Evolutionary conservation across 2,329 filamentous ascomycete species (phyloP), one percentile per base, ranked within the genome.

Genomic region (Penicillium verrucosum): DNA sequence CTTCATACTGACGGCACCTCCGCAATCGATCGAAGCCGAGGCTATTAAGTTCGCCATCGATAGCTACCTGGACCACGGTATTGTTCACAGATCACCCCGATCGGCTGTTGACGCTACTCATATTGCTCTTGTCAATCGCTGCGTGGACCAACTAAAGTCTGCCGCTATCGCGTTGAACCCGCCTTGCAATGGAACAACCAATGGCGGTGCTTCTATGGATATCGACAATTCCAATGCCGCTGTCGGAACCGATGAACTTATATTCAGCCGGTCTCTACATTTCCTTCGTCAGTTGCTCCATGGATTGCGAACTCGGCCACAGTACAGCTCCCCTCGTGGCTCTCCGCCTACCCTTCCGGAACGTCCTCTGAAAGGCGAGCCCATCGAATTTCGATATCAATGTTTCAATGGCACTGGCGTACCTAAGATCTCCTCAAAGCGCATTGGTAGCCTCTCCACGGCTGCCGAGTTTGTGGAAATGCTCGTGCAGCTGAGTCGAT

Each of bases 21-120:
- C 83, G 37, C 77, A 82, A 37, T 82, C 80, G 0, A 85, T 95
- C 46, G 89, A 90, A 62, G 80, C 82, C 21, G 76, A 80, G 51
- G 88, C 90, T 1, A 91, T 89, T 30, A 80, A 80, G 49, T 85
- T 86, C 23, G 83, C 96, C 4, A 90, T 92, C 25, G 82, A 87
- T 25, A 80, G 91, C 12, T 96, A 94, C 67, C 79, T 94, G 34
- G 80, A 85, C 54, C 74, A 79, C 54, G 60, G 57, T 7, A 67
- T 78, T 32, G 75, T 78, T 37, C 71, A 72, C 16, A 74, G 71
- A 25, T 72, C 78, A 3, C 73, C 76, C 10, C 68, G 75, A 14
- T 73, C 77, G 14, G 78, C 80, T 10, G 74, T 82, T 14, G 79
- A 85, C 62, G 75, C 77, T 23, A 83, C 82, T 1, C 91, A 96